phyloP scores from a whole-genome alignment of 2,329 filamentous ascomycete species.

The Cytospora chrysosperma region DNA sequence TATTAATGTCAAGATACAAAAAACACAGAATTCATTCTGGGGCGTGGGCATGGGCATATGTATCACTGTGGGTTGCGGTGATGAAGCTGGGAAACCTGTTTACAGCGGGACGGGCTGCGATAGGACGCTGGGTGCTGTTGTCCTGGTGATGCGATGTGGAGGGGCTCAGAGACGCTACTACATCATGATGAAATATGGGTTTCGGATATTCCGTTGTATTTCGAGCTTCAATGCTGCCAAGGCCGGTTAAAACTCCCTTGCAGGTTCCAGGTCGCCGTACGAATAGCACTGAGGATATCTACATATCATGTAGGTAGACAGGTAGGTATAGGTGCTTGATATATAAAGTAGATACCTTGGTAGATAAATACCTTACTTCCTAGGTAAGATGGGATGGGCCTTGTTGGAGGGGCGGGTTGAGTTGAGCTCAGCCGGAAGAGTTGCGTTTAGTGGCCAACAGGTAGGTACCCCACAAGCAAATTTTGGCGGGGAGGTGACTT shows the following conservation, averaged over 20 bases:
- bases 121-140: not conserved
- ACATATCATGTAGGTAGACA: no score
- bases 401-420: no score
- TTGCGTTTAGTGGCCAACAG: no score
- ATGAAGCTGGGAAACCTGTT: not conserved
- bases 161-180: not conserved
- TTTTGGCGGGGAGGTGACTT: not conserved
- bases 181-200: not conserved
- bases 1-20: no score
- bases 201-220: no score
- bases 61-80: not conserved
- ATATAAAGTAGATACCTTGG: not conserved
- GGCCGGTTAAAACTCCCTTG: no score
- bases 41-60: no score
- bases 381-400: no score
- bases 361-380: no score
- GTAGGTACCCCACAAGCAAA: not conserved
- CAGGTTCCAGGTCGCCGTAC: not conserved
- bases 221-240: no score
- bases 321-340: not conserved
- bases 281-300: not conserved
- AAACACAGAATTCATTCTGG: no score
- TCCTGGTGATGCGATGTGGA: not conserved
- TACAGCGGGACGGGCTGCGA: no score
- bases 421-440: not conserved